Evolutionary conservation across 1,284 basidiomycete species (phyloP).

Genomic region (Kwoniella shivajii): DNA sequence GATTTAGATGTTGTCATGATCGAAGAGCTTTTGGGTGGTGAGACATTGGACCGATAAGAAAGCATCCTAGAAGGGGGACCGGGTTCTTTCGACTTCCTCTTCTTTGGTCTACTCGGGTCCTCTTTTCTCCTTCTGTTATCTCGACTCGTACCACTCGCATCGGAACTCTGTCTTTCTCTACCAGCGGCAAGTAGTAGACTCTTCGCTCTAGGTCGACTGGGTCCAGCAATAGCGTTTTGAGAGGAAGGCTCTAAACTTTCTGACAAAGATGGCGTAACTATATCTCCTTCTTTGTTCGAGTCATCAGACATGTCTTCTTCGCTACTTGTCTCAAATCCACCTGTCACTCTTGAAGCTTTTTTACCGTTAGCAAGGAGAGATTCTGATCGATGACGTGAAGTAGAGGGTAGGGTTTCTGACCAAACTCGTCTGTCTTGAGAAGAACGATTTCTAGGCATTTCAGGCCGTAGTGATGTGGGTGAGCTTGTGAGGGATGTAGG

Average conservation of each 20-base stretch:
- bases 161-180: slow-evolving; percentile 3
- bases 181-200: slow-evolving; percentile 22
- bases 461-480: background rate
- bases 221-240: slow-evolving; percentile 1
- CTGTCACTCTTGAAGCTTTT: slow-evolving; percentile 37
- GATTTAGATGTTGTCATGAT: slow-evolving; percentile 9
- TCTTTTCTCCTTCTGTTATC: slow-evolving; percentile 5
- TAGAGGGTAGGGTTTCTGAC: slow-evolving; percentile 21
- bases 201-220: slow-evolving; percentile 27
- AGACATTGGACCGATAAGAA: background rate
- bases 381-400: slow-evolving; percentile 8
- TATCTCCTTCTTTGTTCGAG: background rate
- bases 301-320: slow-evolving; percentile 20
- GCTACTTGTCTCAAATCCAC: slow-evolving; percentile 44
- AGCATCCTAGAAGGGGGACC: background rate
- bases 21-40: slow-evolving; percentile 1
- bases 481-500: background rate
- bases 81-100: slow-evolving; percentile 3
- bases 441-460: slow-evolving; percentile 1
- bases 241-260: background rate
- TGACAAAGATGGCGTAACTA: background rate
- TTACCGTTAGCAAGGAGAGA: slow-evolving; percentile 25
- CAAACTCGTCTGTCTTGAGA: slow-evolving; percentile 30
- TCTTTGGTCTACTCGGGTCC: background rate
- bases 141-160: slow-evolving; percentile 9